Evolutionary conservation across 768 basidiomycete genomes (phyloP), one percentile per base, ranked within the genome.

Genomic region (Naganishia vaughanmartiniae): DNA sequence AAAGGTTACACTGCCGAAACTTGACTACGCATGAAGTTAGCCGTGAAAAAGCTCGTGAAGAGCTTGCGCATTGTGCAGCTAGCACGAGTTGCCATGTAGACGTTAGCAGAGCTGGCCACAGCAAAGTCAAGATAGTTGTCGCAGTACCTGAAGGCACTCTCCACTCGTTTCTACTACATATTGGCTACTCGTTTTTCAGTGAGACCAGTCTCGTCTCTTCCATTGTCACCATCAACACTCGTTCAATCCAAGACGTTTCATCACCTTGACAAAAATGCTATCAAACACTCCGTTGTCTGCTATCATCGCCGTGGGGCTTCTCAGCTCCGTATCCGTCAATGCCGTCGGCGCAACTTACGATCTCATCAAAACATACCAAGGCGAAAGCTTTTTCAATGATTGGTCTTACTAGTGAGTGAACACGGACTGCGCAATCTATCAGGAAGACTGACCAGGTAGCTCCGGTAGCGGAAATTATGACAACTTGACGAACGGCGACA

Each of bases 401-500:
- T 90, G 89, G 89, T 81, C 82, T n/a, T 89, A 87, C 76, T 89
- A 86, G 24, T 31, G 24, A 73, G 39, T 24, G 51, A 54, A 24
- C 70, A 42, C 21, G 21, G 63, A 11, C 9, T 31, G 26, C 9
- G 30, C 10, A 14, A 55, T 48, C n/a, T 15, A 9, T 11, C 55
- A 17, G 26, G 4, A 26, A 33, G 19, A 4, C 19, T 6, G 17
- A 57, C 36, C 4, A 33, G 31, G 5, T 31, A 15, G 26, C 26
- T n/a, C n/a, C 54, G 15, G 15, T 45, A 68, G 67, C 34, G 73
- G 75, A 12, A 63, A 72, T 24, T 76, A 83, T 70, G 89, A 90
- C 78, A 88, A 90, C 73, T 81, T 89, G 3, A 90, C 89, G 21
- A 87, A 87, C 69, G 88, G 89, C 69, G 86, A 89, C 77, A 84